A percentile compares a stretch with the other conserved stretches of the same genome.
Evolutionary conservation across 2,329 filamentous ascomycete species (phyloP).

Genomic region (Ascosphaera apis): DNA sequence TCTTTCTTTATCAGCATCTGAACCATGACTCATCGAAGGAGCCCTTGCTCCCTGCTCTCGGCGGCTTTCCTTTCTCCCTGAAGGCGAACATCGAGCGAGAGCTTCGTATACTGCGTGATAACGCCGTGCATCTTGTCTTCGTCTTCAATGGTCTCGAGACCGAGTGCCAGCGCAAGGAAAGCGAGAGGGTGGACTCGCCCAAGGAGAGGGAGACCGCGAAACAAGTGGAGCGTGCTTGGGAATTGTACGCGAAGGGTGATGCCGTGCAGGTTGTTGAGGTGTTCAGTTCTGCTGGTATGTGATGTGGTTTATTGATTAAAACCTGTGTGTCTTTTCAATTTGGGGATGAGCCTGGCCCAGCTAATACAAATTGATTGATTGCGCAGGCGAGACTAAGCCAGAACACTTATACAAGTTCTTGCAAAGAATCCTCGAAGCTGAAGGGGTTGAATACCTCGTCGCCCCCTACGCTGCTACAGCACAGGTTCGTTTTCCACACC

Average conservation of each 20-base stretch:
- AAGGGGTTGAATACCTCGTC: slow-evolving; percentile 52
- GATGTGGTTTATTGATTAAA: slow-evolving; percentile 5
- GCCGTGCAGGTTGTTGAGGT: slow-evolving; percentile 59
- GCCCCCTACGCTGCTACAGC: slow-evolving; percentile 74
- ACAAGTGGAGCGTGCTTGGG: slow-evolving; percentile 71
- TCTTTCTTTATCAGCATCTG: slow-evolving; percentile 65
- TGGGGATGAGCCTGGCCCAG: no score
- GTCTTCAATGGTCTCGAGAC: slow-evolving; percentile 77
- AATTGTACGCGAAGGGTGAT: slow-evolving; percentile 57
- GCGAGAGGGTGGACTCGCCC: no score
- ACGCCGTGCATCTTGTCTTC: slow-evolving; percentile 59
- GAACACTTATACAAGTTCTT: slow-evolving; percentile 56
- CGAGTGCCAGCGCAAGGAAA: no score
- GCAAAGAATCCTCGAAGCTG: slow-evolving; percentile 46
- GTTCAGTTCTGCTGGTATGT: slow-evolving; percentile 69
- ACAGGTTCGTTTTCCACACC: slow-evolving; percentile 35
- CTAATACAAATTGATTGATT: no score
- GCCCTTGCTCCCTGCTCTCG: slow-evolving; percentile 71
- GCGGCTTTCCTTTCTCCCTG: slow-evolving; percentile 64
- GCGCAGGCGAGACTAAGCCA: slow-evolving; percentile 42
- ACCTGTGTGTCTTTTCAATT: no score
- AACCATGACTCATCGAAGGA: slow-evolving; percentile 50
- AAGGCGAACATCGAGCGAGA: slow-evolving; percentile 53
- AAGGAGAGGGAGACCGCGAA: no score
- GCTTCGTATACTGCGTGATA: slow-evolving; percentile 45